Base-by-base conservation (phyloP, 2,329 filamentous ascomycete species). In the Tetracladium maxilliforme region DNA sequence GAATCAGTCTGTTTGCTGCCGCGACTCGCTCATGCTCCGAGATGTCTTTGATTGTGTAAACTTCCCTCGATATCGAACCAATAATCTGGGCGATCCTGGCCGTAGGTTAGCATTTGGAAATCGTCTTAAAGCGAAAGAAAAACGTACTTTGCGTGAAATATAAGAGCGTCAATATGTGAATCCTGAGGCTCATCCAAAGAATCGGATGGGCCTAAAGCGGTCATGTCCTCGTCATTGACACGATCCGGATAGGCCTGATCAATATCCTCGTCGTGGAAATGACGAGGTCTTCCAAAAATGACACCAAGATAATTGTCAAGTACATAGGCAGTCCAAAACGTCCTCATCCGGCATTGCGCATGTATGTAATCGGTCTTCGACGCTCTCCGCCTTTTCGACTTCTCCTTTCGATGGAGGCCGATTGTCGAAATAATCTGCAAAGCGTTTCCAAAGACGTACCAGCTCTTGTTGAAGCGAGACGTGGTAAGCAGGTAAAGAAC, bases 221-320 rank as follows among this genome's bases (percentile, higher is more conserved):
- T 53, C 45, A 74, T 58, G 16, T 70, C 57, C 19, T 68, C 60
- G 30, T 74, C 68, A 27, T 69, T 65, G 21, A 70, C 52, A 2
- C 49, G 36, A 10, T 56, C 55, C 0, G 70, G 70, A n/a, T 68
- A 52, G 3, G 61, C 57, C 29, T 74, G 69, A 26, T 75, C 69
- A 23, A 72, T 68, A 25, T 75, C 67, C 17, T 72, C 64, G 22
- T 75, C 69, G 24, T 70, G 68, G 14, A 72, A 64, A 10, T 70
- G 54, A 6, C 65, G 45, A 2, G 70, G 70, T 6, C 70, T 52
- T 0, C 70, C 70, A 16, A 74, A 60, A 11, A 72, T 64, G n/a
- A 71, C 64, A 14, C 66, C 64, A 2, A 76, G 47, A 28, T 74
- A 74, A 19, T 68, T 68, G 35, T 76, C 70, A 2, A 75, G 45